These are phyloP conservation scores for Aspergillus wentii DNA, from an alignment of 495 filamentous ascomycete species.

Conservation along the genomic window DNA sequence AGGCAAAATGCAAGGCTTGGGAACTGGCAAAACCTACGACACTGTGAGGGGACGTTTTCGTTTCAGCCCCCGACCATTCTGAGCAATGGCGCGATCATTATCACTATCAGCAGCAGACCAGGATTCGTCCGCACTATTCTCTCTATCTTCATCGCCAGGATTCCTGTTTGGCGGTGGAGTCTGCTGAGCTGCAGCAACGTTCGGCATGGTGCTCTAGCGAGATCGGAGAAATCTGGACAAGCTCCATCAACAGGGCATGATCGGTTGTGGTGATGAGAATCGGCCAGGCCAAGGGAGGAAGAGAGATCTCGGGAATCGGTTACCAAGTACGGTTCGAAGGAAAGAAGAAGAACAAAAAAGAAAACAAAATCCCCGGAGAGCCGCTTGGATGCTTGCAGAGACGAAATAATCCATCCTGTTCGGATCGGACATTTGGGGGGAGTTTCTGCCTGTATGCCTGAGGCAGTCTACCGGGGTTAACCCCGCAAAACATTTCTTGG, in stretches of 20 bases:
- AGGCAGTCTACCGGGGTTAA: slow-evolving; percentile 19
- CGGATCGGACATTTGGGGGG: not conserved
- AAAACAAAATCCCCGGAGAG: slow-evolving; percentile 9
- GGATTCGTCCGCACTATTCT: slow-evolving; percentile 34
- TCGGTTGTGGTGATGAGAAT: slow-evolving; percentile 4
- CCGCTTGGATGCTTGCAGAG: no score
- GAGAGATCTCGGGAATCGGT: slow-evolving; percentile 3
- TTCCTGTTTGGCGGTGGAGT: slow-evolving; percentile 21
- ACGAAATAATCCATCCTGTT: no score
- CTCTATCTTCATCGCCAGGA: slow-evolving; percentile 19
- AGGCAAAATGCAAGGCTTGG: not conserved
- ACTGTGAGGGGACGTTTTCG: slow-evolving; percentile 43
- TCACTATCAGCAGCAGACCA: slow-evolving; percentile 36
- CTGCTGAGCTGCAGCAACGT: slow-evolving; percentile 22
- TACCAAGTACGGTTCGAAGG: slow-evolving; percentile 13
- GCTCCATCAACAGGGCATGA: slow-evolving; percentile 6
- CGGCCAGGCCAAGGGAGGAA: not conserved
- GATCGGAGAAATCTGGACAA: slow-evolving; percentile 8
- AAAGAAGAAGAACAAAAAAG: slow-evolving; percentile 10
- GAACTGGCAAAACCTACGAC: slow-evolving; percentile 28
- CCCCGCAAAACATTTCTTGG: slow-evolving; percentile 13
- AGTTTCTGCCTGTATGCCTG: slow-evolving; percentile 12
- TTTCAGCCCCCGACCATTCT: slow-evolving; percentile 34
- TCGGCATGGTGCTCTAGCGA: slow-evolving; percentile 42
- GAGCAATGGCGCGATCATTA: slow-evolving; percentile 18